phyloP scores from a whole-genome alignment of 176 grass and related monocot genomes.

The Cenchrus americanus region DNA sequence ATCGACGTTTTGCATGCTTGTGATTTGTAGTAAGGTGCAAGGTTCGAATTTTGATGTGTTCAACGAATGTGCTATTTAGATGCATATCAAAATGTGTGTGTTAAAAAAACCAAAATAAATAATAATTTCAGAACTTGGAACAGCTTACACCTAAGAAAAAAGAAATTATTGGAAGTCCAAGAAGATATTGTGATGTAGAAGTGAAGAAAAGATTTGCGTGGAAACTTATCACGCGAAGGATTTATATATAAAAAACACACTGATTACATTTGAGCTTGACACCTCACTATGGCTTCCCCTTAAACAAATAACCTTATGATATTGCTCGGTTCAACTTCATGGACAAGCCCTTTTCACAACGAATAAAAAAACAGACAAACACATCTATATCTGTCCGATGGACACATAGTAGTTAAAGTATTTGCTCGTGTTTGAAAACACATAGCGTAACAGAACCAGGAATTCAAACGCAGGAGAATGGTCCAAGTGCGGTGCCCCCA shows the following conservation, averaged over 20 bases:
- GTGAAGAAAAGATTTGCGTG: background rate
- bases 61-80: no score
- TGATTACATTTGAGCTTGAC: background rate
- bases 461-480: constrained; percentile 9
- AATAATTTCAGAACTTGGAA: no score
- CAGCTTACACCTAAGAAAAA: no score
- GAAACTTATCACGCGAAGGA: background rate
- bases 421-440: constrained; percentile 26
- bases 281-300: background rate
- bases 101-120: no score
- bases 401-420: background rate
- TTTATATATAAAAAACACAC: background rate
- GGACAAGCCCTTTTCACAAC: background rate
- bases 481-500: constrained; percentile 17
- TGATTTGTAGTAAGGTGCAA: background rate
- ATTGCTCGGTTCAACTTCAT: background rate
- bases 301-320: background rate
- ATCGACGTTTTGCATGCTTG: background rate
- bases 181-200: background rate
- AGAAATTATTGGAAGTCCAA: no score
- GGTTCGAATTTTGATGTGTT: background rate
- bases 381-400: background rate
- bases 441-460: constrained; percentile 25
- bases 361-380: background rate
- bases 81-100: no score